Evolutionary conservation across 2,329 filamentous ascomycete genomes (phyloP), one percentile per base, ranked within the genome.

Genomic region (Metarhizium sp.): DNA sequence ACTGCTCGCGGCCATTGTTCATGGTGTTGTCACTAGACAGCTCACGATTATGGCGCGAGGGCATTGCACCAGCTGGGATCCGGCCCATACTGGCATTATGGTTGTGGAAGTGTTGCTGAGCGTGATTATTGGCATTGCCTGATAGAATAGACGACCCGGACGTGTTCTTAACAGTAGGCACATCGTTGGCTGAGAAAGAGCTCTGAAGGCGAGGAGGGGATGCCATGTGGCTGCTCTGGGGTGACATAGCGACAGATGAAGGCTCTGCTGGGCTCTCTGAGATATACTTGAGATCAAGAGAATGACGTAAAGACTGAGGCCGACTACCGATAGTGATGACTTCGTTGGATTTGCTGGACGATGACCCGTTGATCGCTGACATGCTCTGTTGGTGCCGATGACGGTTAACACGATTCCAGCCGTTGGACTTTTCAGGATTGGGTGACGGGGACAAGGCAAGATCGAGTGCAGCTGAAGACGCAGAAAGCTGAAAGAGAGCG

Each of bases 111-210:
- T 83, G 80, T 70, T 83, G 79, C 69, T 82, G 79, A 2, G 80
- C 80, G 62, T 84, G 80, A 58, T 79, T 80, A 67, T 82, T 82
- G 57, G 77, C 73, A 59, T 75, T 79, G 64, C 67, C 67, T 38
- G 69, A 69, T 54, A 73, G 66, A 55, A 70, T 66, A 38, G 67
- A 64, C 50, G 78, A 70, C 50, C 73, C 77, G 54, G 80, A 79
- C 54, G 80, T 76, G 61, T 78, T 86, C 79, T 94, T 95, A 65
- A 91, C 77, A 7, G 91, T 95, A 4, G 91, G 88, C 20, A 96
- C 79, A 65, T 97, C 92, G 69, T 88, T 94, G 54, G 90, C 85
- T 10, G 94, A 96, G 74, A 89, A 96, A 0, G 92, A 96, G 48
- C 88, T 86, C 71, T 92, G 88, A 56, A 96, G 72, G 75, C 89